Conservation (phyloP, 352 stramenopile species). For the Achlya hypogyna region DNA sequence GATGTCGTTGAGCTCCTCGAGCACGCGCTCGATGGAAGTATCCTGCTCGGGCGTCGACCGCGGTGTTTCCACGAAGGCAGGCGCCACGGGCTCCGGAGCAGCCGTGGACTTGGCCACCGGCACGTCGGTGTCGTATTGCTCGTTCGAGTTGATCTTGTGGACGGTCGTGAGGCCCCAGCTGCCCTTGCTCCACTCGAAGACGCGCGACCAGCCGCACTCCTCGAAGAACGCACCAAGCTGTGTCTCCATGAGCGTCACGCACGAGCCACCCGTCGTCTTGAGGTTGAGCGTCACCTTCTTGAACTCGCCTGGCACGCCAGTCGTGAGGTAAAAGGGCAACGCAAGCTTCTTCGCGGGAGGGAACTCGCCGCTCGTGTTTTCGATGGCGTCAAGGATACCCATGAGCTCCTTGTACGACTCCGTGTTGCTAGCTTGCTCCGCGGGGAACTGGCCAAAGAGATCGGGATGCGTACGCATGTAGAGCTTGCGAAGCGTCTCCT, state of each 20-base stretch:
- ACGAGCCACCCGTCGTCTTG: slow-evolving; percentile 61
- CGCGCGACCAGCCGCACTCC: slow-evolving; percentile 45
- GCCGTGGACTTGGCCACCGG: slow-evolving; percentile 41
- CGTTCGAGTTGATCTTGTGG: background rate
- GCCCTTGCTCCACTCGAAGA: slow-evolving; percentile 64
- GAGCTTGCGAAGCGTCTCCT: slow-evolving; percentile 72
- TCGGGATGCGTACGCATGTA: slow-evolving; percentile 73
- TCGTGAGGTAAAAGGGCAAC: slow-evolving; percentile 65
- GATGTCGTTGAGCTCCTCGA: slow-evolving; percentile 53
- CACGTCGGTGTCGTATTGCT: slow-evolving; percentile 25
- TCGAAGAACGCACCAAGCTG: slow-evolving; percentile 60
- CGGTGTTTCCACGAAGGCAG: slow-evolving; percentile 28
- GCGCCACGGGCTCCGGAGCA: slow-evolving; percentile 32
- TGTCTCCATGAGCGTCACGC: slow-evolving; percentile 69
- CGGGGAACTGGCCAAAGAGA: slow-evolving; percentile 61
- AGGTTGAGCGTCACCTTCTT: slow-evolving; percentile 54
- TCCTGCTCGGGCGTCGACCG: background rate
- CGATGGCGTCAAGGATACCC: slow-evolving; percentile 69
- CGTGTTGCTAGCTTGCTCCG: slow-evolving; percentile 53
- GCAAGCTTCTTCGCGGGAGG: slow-evolving; percentile 57
- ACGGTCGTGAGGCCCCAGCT: slow-evolving; percentile 37
- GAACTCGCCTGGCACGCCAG: slow-evolving; percentile 52
- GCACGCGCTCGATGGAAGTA: slow-evolving; percentile 36
- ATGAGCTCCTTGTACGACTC: slow-evolving; percentile 74
- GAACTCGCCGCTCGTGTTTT: slow-evolving; percentile 64